A percentile compares a stretch with the other conserved stretches of the same genome.
These are phyloP conservation scores for Craspedostauros australis DNA, from an alignment of 108 stramenopile species.

Conservation along the genomic window DNA sequence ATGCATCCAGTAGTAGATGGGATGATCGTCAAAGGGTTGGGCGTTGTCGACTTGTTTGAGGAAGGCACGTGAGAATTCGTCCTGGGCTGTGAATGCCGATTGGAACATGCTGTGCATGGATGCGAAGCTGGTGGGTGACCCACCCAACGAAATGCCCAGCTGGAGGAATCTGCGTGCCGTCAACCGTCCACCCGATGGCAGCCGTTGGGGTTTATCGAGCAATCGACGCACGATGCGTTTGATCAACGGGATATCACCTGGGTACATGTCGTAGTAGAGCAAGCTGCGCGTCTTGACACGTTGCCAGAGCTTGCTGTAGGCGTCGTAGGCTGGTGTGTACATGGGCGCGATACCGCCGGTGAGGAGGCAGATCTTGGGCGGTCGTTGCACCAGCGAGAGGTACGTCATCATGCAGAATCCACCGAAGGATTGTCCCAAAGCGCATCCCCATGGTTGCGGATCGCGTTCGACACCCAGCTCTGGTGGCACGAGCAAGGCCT, in stretches of 20 bases:
- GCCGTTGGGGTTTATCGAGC: constrained; percentile 24
- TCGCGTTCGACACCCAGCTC: constrained; percentile 1
- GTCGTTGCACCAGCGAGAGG: constrained; percentile 61
- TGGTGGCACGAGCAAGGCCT: constrained; percentile 41
- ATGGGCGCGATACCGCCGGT: constrained; percentile 93
- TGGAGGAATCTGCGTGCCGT: constrained; percentile 86
- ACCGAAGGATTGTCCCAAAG: constrained; percentile 89
- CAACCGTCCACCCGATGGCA: constrained; percentile 82
- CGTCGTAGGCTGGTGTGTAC: constrained; percentile 56
- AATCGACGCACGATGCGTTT: constrained; percentile 66
- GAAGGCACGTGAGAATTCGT: constrained; percentile 55
- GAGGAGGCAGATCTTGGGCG: constrained; percentile 62
- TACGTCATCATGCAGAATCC: constrained; percentile 92
- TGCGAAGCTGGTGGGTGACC: constrained; percentile 71
- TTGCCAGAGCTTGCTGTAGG: constrained; percentile 68
- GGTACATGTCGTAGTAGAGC: constrained; percentile 86
- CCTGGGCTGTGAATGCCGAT: constrained; percentile 69
- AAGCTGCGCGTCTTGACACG: constrained; percentile 69
- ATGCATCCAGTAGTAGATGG: constrained; percentile 88
- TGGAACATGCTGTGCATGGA: constrained; percentile 69
- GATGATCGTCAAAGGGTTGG: constrained; percentile 89
- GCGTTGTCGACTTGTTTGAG: constrained; percentile 62
- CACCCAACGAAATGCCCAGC: constrained; percentile 79
- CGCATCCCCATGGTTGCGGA: constrained; percentile 65
- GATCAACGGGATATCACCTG: constrained; percentile 71